Base-by-base conservation (phyloP, 106 monocot species). In the Apostasia ramifera region DNA sequence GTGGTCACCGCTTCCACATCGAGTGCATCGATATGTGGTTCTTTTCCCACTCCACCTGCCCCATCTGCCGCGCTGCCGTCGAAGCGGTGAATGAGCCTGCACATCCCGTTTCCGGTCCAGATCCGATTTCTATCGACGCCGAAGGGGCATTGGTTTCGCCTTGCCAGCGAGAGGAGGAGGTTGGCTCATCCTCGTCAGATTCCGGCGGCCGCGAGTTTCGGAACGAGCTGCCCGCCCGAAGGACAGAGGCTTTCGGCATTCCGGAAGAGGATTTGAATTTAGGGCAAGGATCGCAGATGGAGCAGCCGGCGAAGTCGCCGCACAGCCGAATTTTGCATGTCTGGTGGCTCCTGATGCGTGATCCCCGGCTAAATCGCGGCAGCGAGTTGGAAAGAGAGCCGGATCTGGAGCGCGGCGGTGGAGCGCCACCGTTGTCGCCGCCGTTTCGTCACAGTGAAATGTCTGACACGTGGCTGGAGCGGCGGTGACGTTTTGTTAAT, bases 1-100 rank as follows among this genome's bases (percentile, higher is more conserved):
- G 82, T 59, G 66, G 66, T 5, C 82, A 82, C 77, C 56, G 74
- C 7, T 83, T 83, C 56, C 83, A 83, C 55, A 47, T 79, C 48
- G 78, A 69, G 6, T 79, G 83, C 67, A 72, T 83, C 47, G 83
- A 83, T 55, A 72, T 69, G 66, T 83, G 83, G 83, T 76, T 83
- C 56, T 62, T 57, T 4, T 71, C 61, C 40, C 74, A 83, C 62
- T 45, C 48, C 65, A 78, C 78, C 45, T 83, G 83, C 68, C 83
- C 83, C 6, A 74, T 83, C 60, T 83, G 83, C 79, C 75, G 79
- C 8, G 37, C 66, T 54, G 6, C 66, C 41, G 74, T 82, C n/a
- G 72, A 60, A 40, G 52, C 44, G 40, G 2, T 52, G 6, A 5
- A 2, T 4, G 47, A 8, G 2, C 10, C n/a, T 41, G 50, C 2